Evolutionary conservation across 2,329 filamentous ascomycete genomes (phyloP), one percentile per base, ranked within the genome.

Genomic region (Pyricularia sp.): DNA sequence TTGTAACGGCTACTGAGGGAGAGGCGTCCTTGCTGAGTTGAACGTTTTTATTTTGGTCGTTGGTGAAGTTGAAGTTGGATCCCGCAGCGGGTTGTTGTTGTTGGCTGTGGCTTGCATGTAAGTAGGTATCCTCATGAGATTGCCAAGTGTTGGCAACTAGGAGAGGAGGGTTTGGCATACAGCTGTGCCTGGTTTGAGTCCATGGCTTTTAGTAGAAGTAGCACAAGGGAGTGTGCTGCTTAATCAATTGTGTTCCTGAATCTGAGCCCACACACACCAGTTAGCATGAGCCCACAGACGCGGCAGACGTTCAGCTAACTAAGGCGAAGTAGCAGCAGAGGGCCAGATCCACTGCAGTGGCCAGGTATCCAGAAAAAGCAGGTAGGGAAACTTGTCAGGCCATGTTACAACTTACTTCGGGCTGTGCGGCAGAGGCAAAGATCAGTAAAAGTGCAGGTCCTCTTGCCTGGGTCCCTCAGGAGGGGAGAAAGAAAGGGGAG

Each of bases 121-220:
- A 49, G 40, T 49, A n/a, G 8, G 40, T 49, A 49, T 49, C 40
- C 40, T 49, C 19, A 49, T n/a, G 40, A n/a, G 40, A 49, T 49
- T 49, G 40, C 40, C 19, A 49, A 4, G 19, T 19, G 19, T 1
- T n/a, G 40, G 70, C 79, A 31, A 26, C 57, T 1, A 26, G 22
- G 33, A n/a, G 62, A n/a, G 62, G 6, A 49, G 40, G 62, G 33
- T 44, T 33, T 24, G 19, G 40, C 81, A 74, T 81, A 85, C 82
- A 82, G 72, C 71, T 82, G 78, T 71, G 78, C 74, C 70, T 83
- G 80, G 71, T 73, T 77, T 68, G 80, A 75, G 71, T 82, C 79
- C 81, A 84, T 83, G 75, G 72, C 33, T 35, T 74, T 64, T 74
- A 72, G 70, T 70, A 71, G 68, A 71, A 69, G 70, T 69, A 57